Evolutionary conservation across 768 basidiomycete species (phyloP), one percentile per base, ranked within the genome.

Genomic region (Amanita rubescens): DNA sequence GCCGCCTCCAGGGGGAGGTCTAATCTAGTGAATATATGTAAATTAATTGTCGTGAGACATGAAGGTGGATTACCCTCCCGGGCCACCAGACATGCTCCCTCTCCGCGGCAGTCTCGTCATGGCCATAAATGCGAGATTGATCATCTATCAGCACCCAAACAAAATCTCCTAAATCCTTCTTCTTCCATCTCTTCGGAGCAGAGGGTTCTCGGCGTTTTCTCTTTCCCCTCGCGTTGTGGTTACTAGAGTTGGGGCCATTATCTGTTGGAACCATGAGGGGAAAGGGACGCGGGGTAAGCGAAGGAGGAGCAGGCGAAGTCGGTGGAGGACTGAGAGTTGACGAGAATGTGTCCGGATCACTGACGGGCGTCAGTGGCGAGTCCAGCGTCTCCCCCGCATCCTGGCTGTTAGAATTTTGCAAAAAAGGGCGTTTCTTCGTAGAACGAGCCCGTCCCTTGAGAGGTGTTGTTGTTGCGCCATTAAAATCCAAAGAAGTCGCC

Each of bases 31-130:
- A 49, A 7, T 24, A n/a, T 38, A 5, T 24, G 20, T 38, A 5
- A 50, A n/a, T 50, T 39, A 11, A 12, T n/a, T 50, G 8, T 12
- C n/a, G 41, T 42, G 20, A 15, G 10, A 49, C 17, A 8, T 12
- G 39, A 55, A 55, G 51, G 53, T 55, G 53, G 56, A 71, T 58
- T 60, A 87, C 87, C 71, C 76, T 75, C 25, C 74, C 84, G 19
- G 87, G 87, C 87, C 87, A 89, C 87, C 87, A 89, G 25, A 53
- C 35, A 80, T 65, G 53, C 64, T 58, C 27, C 67, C 66, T 53
- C 2, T 25, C 52, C 33, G 11, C 22, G 44, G 52, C 52, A n/a
- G 20, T 33, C 43, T 45, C 35, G 20, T 35, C 9, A 5, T 20
- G 65, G 35, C 71, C 66, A 7, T 65, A 68, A 14, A 75, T 62